These are phyloP conservation scores for Penicillium decumbens DNA, from an alignment of 2,329 filamentous ascomycete species.

Conservation along the genomic window DNA sequence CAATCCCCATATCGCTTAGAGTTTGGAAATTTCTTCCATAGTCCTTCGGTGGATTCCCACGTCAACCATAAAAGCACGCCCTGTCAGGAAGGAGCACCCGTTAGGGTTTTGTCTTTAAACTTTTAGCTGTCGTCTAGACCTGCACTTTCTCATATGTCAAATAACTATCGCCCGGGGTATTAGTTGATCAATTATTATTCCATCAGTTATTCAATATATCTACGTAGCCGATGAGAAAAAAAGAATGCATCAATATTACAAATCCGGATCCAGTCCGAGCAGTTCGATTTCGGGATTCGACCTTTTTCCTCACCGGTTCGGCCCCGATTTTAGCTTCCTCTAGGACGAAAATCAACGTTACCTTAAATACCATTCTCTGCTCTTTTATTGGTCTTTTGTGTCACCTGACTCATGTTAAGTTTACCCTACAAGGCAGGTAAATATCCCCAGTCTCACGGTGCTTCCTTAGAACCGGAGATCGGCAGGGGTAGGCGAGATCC, in stretches of 20 bases:
- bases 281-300: background rate
- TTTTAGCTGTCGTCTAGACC: background rate
- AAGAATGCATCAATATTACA: background rate
- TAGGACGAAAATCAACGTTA: conserved; percentile 3
- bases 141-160: background rate
- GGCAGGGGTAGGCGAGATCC: background rate
- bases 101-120: background rate
- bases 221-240: background rate
- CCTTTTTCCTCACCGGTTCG: conserved; percentile 9
- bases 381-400: background rate
- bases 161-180: background rate
- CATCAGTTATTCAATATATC: background rate
- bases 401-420: background rate
- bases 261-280: background rate
- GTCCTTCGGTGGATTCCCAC: background rate
- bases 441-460: background rate
- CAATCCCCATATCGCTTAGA: background rate
- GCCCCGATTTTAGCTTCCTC: conserved; percentile 8
- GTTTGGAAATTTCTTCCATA: background rate
- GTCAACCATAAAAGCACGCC: background rate
- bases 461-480: background rate
- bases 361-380: background rate
- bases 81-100: too few relatives aligned
- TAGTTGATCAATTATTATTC: too few relatives aligned
- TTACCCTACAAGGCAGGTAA: background rate